Base-by-base conservation (phyloP, 768 basidiomycete genomes). In the Udeniomyces megalosporus region DNA sequence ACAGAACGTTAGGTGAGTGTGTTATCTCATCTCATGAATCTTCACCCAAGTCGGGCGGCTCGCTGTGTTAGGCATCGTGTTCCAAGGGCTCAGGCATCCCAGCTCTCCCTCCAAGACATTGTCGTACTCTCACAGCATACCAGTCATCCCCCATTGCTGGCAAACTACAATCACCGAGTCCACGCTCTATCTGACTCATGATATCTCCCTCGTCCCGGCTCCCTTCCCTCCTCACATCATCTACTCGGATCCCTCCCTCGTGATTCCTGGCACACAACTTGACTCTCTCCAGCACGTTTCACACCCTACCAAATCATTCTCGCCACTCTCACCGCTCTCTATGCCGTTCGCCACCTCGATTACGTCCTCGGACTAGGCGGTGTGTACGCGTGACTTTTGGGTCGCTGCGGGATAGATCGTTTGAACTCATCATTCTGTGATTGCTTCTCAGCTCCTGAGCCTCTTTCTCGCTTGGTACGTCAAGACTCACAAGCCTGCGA, bases 251-350 rank as follows among this genome's bases (percentile, higher is more conserved):
- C 7, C 22, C 24, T 1, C 55, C 28, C 32, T 47, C 46, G 3
- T 29, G 35, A 17, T 28, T 55, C 53, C 10, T 42, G 29, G 7
- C 17, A 35, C 10, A 10, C 38, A 32, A 26, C 28, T 26, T 3
- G 10, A 20, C 8, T 15, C 11, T 15, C 20, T 1, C 24, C 58
- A 89, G 84, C 79, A 70, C 82, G 82, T 24, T 93, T 89, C 76
- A 85, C 91, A 0, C 95, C 95, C n/a, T 99, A 90, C 85, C 92
- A 99, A 70, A 79, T 96, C 68, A 80, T 96, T 54, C 79, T 89
- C 60, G 85, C 81, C 67, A 88, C 90, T 0, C 75, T 95, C 62
- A 95, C 91, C 1, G 73, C 81, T 31, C 77, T 93, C 4, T 99
- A 96, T 71, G 84, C 87, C 20, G 70, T 85, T 52, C 78, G 86